Percentiles rank a stretch among this genome's conserved stretches.
Evolutionary conservation across 1,139 yeast species (phyloP).

Genomic region (Nakaseomyces nivariensis): DNA sequence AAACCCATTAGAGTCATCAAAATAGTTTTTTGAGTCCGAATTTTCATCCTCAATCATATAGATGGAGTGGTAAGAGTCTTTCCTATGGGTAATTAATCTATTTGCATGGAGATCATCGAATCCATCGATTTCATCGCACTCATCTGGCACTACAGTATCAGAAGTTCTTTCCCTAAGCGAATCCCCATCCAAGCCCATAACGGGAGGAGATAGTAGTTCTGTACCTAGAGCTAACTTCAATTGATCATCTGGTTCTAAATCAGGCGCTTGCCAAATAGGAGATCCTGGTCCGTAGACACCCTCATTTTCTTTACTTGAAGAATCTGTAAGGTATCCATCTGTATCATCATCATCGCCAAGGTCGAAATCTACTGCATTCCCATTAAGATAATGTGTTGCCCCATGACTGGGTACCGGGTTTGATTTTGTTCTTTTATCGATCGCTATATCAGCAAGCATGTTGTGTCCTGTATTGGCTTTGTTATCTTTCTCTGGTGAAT

Average conservation of each 20-base stretch:
- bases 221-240: constrained; percentile 23
- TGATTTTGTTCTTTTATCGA: background rate
- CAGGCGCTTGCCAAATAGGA: constrained; percentile 33
- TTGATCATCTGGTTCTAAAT: constrained; percentile 32
- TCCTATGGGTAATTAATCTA: constrained; percentile 24
- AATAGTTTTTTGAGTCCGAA: constrained; percentile 14
- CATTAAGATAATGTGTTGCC: background rate
- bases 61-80: constrained; percentile 32
- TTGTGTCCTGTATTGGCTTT: background rate
- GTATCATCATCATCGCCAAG: constrained; percentile 8
- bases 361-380: constrained; percentile 4
- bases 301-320: constrained; percentile 3
- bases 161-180: background rate
- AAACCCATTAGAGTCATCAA: constrained; percentile 13
- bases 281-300: constrained; percentile 15
- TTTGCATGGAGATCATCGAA: constrained; percentile 12
- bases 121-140: background rate
- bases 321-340: constrained; percentile 1
- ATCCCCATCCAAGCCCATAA: constrained; percentile 1
- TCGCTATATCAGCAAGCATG: background rate
- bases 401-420: background rate
- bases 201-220: constrained; percentile 9
- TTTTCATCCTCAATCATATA: constrained; percentile 26
- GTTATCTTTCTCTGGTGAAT: background rate
- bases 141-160: background rate